A percentile compares a stretch with the other conserved stretches of the same genome.
phyloP scores from a whole-genome alignment of 306 rosid species.

The Acacia crassicarpa region DNA sequence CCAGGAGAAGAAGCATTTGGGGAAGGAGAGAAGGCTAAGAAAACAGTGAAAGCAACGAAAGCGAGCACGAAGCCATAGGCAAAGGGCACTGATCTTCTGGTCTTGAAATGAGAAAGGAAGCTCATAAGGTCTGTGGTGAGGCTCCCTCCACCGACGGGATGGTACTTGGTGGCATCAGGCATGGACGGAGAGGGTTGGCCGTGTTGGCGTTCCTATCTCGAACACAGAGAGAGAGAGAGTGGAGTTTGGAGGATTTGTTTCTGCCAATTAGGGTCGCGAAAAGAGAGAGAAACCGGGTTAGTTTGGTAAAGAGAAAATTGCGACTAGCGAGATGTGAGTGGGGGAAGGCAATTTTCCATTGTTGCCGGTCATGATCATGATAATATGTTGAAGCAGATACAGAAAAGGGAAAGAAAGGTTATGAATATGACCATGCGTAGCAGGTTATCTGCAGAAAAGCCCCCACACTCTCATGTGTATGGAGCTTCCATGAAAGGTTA shows the following conservation, averaged over 20 bases:
- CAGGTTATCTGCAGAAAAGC: background rate
- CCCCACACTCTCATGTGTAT: background rate
- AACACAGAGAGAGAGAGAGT: background rate
- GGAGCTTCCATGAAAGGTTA: background rate
- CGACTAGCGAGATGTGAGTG: background rate
- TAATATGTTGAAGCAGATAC: background rate
- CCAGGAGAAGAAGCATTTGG: slow-evolving; percentile 58
- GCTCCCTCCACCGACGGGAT: slow-evolving; percentile 44
- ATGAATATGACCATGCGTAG: background rate
- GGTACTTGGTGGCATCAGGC: slow-evolving; percentile 75
- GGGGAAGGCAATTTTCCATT: background rate
- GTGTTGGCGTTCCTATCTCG: background rate
- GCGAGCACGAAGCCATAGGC: slow-evolving; percentile 64
- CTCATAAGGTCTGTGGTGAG: slow-evolving; percentile 54
- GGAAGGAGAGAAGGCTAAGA: slow-evolving; percentile 71
- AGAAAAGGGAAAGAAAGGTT: background rate
- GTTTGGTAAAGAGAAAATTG: background rate
- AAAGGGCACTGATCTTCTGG: slow-evolving; percentile 61
- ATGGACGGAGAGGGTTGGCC: slow-evolving; percentile 29
- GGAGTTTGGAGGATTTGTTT: background rate
- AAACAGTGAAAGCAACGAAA: slow-evolving; percentile 67
- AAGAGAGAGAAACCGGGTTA: background rate
- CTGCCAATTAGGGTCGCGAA: background rate
- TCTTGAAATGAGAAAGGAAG: slow-evolving; percentile 59
- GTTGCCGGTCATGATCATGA: background rate